phyloP scores from a whole-genome alignment of 768 basidiomycete species.

The Candolleomyces efflorescens region DNA sequence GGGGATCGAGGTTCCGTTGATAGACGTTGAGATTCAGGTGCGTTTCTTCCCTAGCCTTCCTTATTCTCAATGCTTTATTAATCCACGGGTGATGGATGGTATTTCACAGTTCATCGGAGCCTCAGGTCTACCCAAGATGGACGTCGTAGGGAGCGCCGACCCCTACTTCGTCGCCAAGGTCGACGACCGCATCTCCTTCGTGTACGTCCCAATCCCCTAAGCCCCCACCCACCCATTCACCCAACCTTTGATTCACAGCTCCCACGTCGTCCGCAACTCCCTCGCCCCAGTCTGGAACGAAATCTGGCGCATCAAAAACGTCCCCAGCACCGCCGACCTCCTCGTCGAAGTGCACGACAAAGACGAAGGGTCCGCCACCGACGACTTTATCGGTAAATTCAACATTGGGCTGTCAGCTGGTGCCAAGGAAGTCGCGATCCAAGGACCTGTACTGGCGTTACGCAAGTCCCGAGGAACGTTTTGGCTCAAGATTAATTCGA shows the following conservation, averaged over 20 bases:
- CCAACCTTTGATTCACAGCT: conserved; percentile 34
- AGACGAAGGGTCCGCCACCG: conserved; percentile 50
- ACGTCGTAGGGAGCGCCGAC: conserved; percentile 58
- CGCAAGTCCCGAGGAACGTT: conserved; percentile 55
- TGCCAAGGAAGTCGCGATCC: conserved; percentile 60
- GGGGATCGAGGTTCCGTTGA: conserved; percentile 32
- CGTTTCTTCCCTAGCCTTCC: conserved; percentile 3
- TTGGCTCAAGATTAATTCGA: conserved; percentile 66
- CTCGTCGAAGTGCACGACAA: conserved; percentile 66
- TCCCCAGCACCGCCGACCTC: conserved; percentile 58
- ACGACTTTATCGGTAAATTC: conserved; percentile 66
- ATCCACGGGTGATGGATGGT: neutral
- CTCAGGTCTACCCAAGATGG: conserved; percentile 64
- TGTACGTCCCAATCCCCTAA: conserved; percentile 39
- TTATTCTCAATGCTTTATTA: neutral
- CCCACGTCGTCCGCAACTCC: conserved; percentile 56
- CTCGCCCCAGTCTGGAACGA: conserved; percentile 74
- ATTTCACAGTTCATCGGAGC: conserved; percentile 67
- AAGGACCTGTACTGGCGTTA: conserved; percentile 39
- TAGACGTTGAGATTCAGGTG: conserved; percentile 58
- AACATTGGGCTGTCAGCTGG: conserved; percentile 50
- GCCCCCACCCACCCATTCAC: neutral
- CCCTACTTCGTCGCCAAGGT: conserved; percentile 71
- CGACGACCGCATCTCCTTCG: conserved; percentile 58
- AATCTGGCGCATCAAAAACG: conserved; percentile 67